Conservation (phyloP, 768 basidiomycete genomes). For the Coprinellus micaceus region DNA sequence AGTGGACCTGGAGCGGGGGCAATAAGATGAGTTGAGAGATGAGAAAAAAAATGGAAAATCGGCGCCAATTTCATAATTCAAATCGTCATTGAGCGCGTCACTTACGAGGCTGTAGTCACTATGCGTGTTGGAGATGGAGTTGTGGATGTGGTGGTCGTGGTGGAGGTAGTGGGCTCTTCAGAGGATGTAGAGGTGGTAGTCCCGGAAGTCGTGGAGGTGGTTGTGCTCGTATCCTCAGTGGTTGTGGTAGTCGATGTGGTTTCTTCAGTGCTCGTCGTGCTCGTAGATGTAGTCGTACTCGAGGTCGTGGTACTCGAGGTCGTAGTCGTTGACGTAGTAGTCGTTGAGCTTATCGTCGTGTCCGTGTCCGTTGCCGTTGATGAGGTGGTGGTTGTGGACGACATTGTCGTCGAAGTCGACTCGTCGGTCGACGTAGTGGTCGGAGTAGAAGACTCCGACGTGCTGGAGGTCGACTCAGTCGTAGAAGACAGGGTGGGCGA, state of each 20-base stretch:
- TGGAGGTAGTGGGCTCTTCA: slow-evolving; percentile 14
- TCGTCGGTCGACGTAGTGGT: slow-evolving; percentile 14
- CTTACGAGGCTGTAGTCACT: slow-evolving; percentile 11
- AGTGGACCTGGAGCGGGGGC: not conserved
- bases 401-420: slow-evolving; percentile 13
- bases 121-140: slow-evolving; percentile 14
- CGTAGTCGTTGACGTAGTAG: slow-evolving; percentile 18
- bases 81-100: slow-evolving; percentile 12
- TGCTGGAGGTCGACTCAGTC: slow-evolving; percentile 10
- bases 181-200: slow-evolving; percentile 15
- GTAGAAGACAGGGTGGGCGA: slow-evolving; percentile 8
- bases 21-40: not conserved
- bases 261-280: slow-evolving; percentile 8
- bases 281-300: slow-evolving; percentile 4
- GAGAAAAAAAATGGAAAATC: slow-evolving; percentile 11
- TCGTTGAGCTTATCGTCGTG: no score
- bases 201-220: not conserved
- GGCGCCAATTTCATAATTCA: not conserved
- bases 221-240: not conserved
- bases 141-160: slow-evolving; percentile 14
- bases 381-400: slow-evolving; percentile 14
- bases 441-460: slow-evolving; percentile 15
- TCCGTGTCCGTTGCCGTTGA: slow-evolving; percentile 1
- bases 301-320: slow-evolving; percentile 1
- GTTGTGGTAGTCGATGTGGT: slow-evolving; percentile 7